Conservation (phyloP, 2,329 filamentous ascomycete species). For the Curvularia verruculosa region DNA sequence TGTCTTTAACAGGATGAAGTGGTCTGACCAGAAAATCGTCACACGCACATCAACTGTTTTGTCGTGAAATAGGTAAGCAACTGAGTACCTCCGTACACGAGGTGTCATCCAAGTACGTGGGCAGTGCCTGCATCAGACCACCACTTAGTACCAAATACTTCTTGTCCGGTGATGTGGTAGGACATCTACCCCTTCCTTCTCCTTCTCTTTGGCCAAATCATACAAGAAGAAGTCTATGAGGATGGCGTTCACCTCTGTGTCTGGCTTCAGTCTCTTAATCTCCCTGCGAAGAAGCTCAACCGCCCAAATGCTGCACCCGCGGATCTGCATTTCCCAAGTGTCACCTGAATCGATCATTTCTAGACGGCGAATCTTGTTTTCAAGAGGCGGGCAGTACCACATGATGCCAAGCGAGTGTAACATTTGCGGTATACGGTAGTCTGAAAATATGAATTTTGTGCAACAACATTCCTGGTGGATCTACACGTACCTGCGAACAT, state of each 20-base stretch:
- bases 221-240: slow-evolving; percentile 98
- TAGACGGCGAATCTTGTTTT: slow-evolving; percentile 69
- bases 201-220: slow-evolving; percentile 87
- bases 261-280: slow-evolving; percentile 75
- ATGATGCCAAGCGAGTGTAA: slow-evolving; percentile 82
- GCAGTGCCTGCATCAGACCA: not conserved
- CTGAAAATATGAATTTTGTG: slow-evolving; percentile 49
- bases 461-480: not conserved
- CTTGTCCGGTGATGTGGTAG: slow-evolving; percentile 87
- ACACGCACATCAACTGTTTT: not conserved
- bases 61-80: not conserved
- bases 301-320: slow-evolving; percentile 95
- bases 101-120: not conserved
- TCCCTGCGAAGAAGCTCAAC: slow-evolving; percentile 86
- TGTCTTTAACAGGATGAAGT: too few species aligned
- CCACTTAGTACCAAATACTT: slow-evolving; percentile 89
- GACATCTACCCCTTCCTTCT: slow-evolving; percentile 53
- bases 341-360: slow-evolving; percentile 73
- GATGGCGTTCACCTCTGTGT: slow-evolving; percentile 78
- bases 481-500: slow-evolving; percentile 77
- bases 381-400: slow-evolving; percentile 80
- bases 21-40: not conserved
- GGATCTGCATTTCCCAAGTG: slow-evolving; percentile 82
- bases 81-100: too few species aligned
- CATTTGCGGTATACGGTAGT: slow-evolving; percentile 96